Percentiles rank a stretch among this genome's conserved stretches.
phyloP scores from a whole-genome alignment of 495 filamentous ascomycete species.

The Aspergillus diversus region DNA sequence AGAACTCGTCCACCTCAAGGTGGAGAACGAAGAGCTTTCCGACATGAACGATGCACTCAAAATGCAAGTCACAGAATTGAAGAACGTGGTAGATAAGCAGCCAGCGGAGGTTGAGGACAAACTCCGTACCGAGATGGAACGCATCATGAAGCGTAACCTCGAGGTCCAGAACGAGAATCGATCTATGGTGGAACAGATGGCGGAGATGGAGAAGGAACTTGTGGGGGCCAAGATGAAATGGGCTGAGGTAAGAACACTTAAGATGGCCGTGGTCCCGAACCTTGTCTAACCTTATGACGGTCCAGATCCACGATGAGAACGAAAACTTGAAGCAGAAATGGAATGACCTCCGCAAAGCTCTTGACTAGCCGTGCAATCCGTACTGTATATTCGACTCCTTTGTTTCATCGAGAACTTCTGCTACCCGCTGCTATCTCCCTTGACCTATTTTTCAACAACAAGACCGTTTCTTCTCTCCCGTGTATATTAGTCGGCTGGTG shows the following conservation, averaged over 20 bases:
- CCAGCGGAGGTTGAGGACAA: constrained; percentile 83
- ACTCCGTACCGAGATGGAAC: constrained; percentile 84
- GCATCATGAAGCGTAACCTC: constrained; percentile 87
- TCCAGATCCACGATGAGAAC: constrained; percentile 62
- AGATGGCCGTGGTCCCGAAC: not conserved
- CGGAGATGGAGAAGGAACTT: constrained; percentile 91
- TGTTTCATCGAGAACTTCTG: constrained; percentile 7
- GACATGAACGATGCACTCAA: constrained; percentile 87
- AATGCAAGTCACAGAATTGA: constrained; percentile 80
- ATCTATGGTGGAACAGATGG: constrained; percentile 83
- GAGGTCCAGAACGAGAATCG: constrained; percentile 96
- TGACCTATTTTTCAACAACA: not conserved
- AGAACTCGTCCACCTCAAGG: constrained; percentile 86
- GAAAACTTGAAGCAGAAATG: constrained; percentile 79
- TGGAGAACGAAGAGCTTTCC: constrained; percentile 85
- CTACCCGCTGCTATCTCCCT: constrained; percentile 10
- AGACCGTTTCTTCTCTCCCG: constrained; percentile 9
- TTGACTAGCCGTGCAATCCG: constrained; percentile 41
- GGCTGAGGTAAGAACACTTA: constrained; percentile 71
- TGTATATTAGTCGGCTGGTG: constrained; percentile 24
- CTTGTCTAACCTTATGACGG: constrained; percentile 20
- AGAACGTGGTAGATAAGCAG: constrained; percentile 84
- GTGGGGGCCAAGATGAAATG: constrained; percentile 94
- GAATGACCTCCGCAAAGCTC: constrained; percentile 75
- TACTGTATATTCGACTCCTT: constrained; percentile 33